These are phyloP conservation scores for Wickerhamomyces strasburgensis DNA, from an alignment of 805 yeast species.

Conservation along the genomic window DNA sequence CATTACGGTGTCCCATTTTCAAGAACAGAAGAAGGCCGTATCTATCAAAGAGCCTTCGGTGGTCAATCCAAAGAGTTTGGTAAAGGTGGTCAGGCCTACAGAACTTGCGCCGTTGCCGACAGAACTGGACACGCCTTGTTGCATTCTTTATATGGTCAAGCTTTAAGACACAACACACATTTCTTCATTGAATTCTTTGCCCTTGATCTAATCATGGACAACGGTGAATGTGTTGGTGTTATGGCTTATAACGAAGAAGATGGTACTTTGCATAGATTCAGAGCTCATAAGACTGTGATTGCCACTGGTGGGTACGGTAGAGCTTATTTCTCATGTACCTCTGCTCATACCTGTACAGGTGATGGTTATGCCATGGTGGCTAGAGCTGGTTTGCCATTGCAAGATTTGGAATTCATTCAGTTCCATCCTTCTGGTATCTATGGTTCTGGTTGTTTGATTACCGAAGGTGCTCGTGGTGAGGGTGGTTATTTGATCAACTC, in stretches of 20 bases:
- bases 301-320: conserved; percentile 99
- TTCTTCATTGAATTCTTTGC: conserved; percentile 98
- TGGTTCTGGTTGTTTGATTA: conserved; percentile 97
- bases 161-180: conserved; percentile 93
- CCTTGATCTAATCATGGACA: conserved; percentile 86
- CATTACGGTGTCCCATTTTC: conserved; percentile 98
- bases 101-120: conserved; percentile 99
- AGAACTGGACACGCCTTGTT: conserved; percentile 97
- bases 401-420: conserved; percentile 96
- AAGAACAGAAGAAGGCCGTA: conserved; percentile 92
- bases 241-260: conserved; percentile 98
- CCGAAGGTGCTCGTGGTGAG: conserved; percentile 99
- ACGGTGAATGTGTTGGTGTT: conserved; percentile 95
- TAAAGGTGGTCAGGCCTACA: conserved; percentile 98
- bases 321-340: conserved; percentile 97
- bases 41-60: conserved; percentile 98
- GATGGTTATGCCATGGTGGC: conserved; percentile 98
- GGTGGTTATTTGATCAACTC: conserved; percentile 96
- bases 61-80: conserved; percentile 95
- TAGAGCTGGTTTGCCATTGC: conserved; percentile 96
- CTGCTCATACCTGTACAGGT: conserved; percentile 99
- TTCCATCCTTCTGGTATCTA: conserved; percentile 99
- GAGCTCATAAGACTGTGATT: conserved; percentile 91
- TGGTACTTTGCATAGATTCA: conserved; percentile 96
- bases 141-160: conserved; percentile 95